Percentiles rank a stretch among this genome's conserved stretches.
phyloP scores from a whole-genome alignment of 2,329 filamentous ascomycete genomes.

The Talaromyces amestolkiae region DNA sequence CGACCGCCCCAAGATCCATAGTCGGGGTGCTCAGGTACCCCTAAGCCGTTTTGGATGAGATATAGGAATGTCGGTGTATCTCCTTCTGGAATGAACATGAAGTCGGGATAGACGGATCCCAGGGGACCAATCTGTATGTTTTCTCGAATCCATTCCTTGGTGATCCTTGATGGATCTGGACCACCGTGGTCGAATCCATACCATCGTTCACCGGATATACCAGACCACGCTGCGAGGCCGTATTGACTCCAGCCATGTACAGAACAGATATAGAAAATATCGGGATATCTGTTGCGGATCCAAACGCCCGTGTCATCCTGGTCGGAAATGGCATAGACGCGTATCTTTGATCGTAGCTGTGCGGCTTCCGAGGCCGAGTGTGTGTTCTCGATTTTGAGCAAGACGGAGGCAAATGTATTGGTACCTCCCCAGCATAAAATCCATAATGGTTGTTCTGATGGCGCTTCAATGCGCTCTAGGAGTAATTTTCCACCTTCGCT shows the following conservation, averaged over 20 bases:
- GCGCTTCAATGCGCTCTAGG: conserved; percentile 32
- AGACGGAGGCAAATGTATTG: conserved; percentile 52
- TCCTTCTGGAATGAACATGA: conserved; percentile 54
- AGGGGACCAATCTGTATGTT: conserved; percentile 55
- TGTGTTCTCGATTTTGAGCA: conserved; percentile 33
- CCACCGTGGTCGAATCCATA: conserved; percentile 51
- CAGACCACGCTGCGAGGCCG: conserved; percentile 54
- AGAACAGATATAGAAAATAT: conserved; percentile 56
- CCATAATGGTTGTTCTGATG: conserved; percentile 49
- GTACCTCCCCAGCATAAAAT: conserved; percentile 55
- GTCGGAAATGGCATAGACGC: conserved; percentile 58
- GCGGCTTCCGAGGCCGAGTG: conserved; percentile 30
- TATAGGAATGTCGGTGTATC: conserved; percentile 46
- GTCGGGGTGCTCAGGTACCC: conserved; percentile 37
- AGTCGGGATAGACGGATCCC: conserved; percentile 48
- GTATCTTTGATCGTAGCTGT: conserved; percentile 42
- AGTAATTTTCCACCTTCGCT: conserved; percentile 5
- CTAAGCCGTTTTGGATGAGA: conserved; percentile 45
- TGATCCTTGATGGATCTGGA: conserved; percentile 49
- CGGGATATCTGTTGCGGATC: conserved; percentile 55
- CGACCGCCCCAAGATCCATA: conserved; percentile 47
- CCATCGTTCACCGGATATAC: conserved; percentile 52
- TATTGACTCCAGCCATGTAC: conserved; percentile 59
- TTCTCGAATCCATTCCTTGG: conserved; percentile 52
- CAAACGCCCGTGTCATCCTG: conserved; percentile 59